phyloP scores from a whole-genome alignment of 192 early-diverging fungal species.

The Backusella australiensis region DNA sequence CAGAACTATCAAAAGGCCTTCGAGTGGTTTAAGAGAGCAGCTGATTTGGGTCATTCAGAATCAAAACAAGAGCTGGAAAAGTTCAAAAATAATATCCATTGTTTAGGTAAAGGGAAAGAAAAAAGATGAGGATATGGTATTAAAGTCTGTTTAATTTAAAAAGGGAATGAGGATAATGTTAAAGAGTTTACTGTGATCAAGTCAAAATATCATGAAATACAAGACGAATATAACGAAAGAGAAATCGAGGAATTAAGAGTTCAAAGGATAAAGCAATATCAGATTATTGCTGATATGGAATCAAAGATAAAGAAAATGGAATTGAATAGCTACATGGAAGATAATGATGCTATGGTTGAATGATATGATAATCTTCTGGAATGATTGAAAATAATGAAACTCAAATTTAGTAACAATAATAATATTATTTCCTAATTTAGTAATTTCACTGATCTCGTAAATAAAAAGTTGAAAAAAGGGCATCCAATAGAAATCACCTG shows the following conservation, averaged over 20 bases:
- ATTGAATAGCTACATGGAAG: background rate
- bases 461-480: background rate
- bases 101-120: background rate
- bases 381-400: background rate
- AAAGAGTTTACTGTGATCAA: background rate
- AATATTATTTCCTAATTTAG: background rate
- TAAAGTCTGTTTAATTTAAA: background rate
- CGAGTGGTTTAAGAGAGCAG: background rate
- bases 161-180: background rate
- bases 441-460: background rate
- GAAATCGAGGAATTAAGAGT: background rate
- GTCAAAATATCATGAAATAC: conserved; percentile 1
- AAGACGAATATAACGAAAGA: background rate
- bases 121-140: background rate
- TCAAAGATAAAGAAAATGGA: background rate
- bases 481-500: background rate
- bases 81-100: background rate
- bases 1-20: background rate
- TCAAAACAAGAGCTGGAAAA: background rate
- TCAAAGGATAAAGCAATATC: background rate
- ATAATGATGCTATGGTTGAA: background rate
- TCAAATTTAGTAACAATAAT: background rate
- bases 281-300: background rate
- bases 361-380: background rate
- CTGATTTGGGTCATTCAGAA: background rate